These are phyloP conservation scores for Xerocomellus chrysenteron DNA, from an alignment of 768 basidiomycete genomes.

Conservation along the genomic window DNA sequence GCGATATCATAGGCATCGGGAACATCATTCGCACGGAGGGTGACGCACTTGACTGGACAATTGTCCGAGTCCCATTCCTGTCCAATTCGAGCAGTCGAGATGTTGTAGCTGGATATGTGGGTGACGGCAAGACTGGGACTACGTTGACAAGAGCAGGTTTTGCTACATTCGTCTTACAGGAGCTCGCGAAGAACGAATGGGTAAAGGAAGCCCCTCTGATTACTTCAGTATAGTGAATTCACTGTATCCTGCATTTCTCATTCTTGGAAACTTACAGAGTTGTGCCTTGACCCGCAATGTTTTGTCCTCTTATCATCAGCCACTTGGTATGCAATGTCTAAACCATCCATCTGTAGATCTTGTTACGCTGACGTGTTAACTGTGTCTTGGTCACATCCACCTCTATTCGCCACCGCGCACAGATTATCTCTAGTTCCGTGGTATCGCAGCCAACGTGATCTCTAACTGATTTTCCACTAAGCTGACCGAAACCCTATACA, in stretches of 20 bases:
- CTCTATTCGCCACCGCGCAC: background rate
- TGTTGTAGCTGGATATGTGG: slow-evolving; percentile 62
- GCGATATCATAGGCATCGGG: slow-evolving; percentile 65
- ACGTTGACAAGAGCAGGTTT: slow-evolving; percentile 57
- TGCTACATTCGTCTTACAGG: slow-evolving; percentile 57
- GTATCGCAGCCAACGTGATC: slow-evolving; percentile 13
- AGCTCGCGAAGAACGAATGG: slow-evolving; percentile 62
- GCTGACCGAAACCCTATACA: slow-evolving; percentile 20
- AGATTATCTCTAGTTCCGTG: slow-evolving; percentile 9
- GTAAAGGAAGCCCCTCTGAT: slow-evolving; percentile 42
- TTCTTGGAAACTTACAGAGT: background rate
- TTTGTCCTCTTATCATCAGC: background rate
- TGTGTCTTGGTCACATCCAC: background rate
- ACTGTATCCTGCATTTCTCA: background rate
- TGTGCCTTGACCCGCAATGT: background rate
- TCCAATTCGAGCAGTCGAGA: slow-evolving; percentile 46
- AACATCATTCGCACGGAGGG: slow-evolving; percentile 50
- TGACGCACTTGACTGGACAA: slow-evolving; percentile 62
- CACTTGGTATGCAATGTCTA: background rate
- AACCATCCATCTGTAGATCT: background rate
- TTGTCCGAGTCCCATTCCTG: slow-evolving; percentile 65
- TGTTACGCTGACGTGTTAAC: background rate
- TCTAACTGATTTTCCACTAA: slow-evolving; percentile 23
- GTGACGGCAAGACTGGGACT: slow-evolving; percentile 54
- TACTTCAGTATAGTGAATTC: background rate